These are phyloP conservation scores for Diplocarpon mali DNA, from an alignment of 2,329 filamentous ascomycete genomes.

Conservation along the genomic window DNA sequence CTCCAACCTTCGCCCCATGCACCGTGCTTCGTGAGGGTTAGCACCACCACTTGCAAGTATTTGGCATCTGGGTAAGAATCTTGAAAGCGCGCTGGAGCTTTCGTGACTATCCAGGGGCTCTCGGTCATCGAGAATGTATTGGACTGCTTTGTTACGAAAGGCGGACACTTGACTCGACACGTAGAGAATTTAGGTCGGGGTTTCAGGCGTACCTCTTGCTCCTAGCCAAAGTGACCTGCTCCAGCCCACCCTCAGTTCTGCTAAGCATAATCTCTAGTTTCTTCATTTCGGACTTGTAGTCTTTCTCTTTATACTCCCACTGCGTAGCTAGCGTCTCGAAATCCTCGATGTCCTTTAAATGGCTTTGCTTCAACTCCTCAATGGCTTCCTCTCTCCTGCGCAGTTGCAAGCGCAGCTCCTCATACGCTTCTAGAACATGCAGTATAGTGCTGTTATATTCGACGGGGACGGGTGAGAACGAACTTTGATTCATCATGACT, in stretches of 20 bases:
- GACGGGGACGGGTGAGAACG: conserved; percentile 18
- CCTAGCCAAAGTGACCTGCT: conserved; percentile 22
- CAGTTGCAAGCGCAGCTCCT: conserved; percentile 16
- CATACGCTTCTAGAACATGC: conserved; percentile 26
- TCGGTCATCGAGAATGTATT: no score
- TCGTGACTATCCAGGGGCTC: no score
- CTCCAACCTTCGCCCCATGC: conserved; percentile 19
- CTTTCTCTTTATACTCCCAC: conserved; percentile 23
- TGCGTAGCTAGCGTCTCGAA: conserved; percentile 19
- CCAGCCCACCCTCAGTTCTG: conserved; percentile 23
- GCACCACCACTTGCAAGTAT: no score
- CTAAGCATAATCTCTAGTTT: conserved; percentile 25
- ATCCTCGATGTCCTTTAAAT: conserved; percentile 22
- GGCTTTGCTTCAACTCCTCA: conserved; percentile 17
- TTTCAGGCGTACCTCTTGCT: conserved; percentile 11
- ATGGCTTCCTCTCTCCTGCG: conserved; percentile 16
- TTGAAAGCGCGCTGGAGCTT: no score
- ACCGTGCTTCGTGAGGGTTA: conserved; percentile 9
- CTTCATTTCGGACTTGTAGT: conserved; percentile 25
- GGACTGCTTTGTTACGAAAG: no score
- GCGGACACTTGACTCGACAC: no score
- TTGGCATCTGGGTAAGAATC: no score
- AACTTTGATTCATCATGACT: conserved; percentile 26
- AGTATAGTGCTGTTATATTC: conserved; percentile 26
- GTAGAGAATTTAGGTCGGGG: no score